A percentile compares a stretch with the other conserved stretches of the same genome.
phyloP scores from a whole-genome alignment of 1,284 basidiomycete genomes.

The Xerocomus alliaceus region DNA sequence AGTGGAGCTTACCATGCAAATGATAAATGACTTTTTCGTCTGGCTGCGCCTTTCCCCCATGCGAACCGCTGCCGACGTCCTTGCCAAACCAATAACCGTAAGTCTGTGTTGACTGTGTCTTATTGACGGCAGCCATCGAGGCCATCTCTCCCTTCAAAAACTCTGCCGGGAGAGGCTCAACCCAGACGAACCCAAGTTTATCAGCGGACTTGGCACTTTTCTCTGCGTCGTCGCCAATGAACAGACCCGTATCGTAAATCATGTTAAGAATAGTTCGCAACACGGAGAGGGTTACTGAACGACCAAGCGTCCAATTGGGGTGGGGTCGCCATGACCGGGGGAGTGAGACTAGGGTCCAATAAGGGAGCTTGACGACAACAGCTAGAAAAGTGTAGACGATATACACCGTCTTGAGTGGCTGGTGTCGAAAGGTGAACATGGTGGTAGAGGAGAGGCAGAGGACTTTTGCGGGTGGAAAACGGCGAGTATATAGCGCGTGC shows the following conservation, averaged over 20 bases:
- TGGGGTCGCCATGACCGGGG: neutral
- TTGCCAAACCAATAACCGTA: constrained; percentile 6
- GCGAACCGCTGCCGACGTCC: neutral
- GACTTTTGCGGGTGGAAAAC: neutral
- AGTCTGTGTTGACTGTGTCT: neutral
- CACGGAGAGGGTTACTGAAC: constrained; percentile 1
- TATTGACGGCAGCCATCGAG: neutral
- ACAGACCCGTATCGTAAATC: constrained; percentile 1
- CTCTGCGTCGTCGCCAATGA: constrained; percentile 7
- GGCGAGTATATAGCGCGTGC: neutral
- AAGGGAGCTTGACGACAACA: constrained; percentile 3
- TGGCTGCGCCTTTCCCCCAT: constrained; percentile 6
- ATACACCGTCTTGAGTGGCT: constrained; percentile 7
- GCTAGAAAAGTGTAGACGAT: constrained; percentile 3
- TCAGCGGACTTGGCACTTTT: constrained; percentile 4
- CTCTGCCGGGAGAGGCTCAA: neutral
- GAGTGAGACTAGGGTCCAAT: constrained; percentile 1
- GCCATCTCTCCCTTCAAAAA: constrained; percentile 5
- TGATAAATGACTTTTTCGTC: constrained; percentile 13
- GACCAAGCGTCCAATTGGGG: constrained; percentile 1
- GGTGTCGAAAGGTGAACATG: constrained; percentile 5
- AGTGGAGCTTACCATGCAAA: constrained; percentile 1
- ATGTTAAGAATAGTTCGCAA: neutral
- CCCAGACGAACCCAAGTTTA: constrained; percentile 5
- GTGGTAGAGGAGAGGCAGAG: neutral